Evolutionary conservation across 805 yeast species (phyloP), one percentile per base, ranked within the genome.

Genomic region (Barnettozyma siamensis): DNA sequence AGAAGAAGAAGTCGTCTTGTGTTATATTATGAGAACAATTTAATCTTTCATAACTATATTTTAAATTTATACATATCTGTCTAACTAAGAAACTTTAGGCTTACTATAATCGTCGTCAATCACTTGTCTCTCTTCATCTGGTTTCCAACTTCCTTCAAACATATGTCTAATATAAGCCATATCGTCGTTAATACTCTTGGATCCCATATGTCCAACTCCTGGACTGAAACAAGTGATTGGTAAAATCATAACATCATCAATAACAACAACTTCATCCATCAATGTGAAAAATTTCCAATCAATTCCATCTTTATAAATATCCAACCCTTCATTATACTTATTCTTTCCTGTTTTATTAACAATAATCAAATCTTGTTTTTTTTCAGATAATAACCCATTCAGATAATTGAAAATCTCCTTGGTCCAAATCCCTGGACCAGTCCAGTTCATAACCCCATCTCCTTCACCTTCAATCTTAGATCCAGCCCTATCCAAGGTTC

Each of bases 361-460:
- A n/a, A 50, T 35, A 10, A 40, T 35, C 2, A 44, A 7, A 5
- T 35, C 18, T 7, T 37, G 33, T 9, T 35, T 33, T 7, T 40
- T 18, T n/a, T 36, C 40, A 7, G 35, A 8, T 6, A 45, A 5
- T 4, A 47, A 47, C 19, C 79, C 82, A 60, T 83, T 83, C 50
- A 91, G 69, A 60, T 91, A 88, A 35, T 74, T 78, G 61, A 93
- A 88, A 18, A 93, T 70, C 9, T 76, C 65, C 59, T 93, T 98
- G 0, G 99, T 91, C 78, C 89, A 93, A 18, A 88, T 77, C 1
- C 95, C 98, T 0, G 98, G 96, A 0, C 99, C 99, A 0, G 98
- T 87, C 96, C 96, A 87, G 55, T 83, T 75, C 94, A 88, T 86
- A 40, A 88, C 75, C 56, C 83, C 88, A 17, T 80, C 80, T 6